Base-by-base conservation (phyloP, 1,284 basidiomycete species). In the Tilletia walkeri region DNA sequence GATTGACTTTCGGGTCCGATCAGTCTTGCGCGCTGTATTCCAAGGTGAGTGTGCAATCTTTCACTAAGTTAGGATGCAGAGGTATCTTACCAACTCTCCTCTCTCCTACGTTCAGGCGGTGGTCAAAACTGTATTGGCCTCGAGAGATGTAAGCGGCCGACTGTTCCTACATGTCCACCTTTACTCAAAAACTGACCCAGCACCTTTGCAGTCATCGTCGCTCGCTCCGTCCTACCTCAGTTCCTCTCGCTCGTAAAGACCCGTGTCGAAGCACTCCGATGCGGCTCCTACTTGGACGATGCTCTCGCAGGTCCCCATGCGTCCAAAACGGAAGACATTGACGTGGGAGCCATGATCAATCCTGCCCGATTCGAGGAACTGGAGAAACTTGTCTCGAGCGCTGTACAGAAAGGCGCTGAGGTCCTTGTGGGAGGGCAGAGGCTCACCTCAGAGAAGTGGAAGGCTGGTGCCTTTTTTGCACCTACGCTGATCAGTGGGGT, bases 91-190 rank as follows among this genome's bases (percentile, higher is more conserved):
- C 24, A 30, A 30, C 24, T 30, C 24, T 30, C 24, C 24, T 30
- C 24, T 30, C 24, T 2, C 24, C 24, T 30, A 30, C 24, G 24
- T 30, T 30, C 2, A 30, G 24, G 24, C 24, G 24, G 24, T 30
- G 95, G 95, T 18, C 95, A 98, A 85, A 98, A 98, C 83, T 99
- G 95, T 83, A 95, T 96, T 76, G 94, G 67, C 14, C 49, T 68
- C 53, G 67, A 68, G 53, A 47, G 66, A 14, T 67, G 41, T 45
- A 45, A 7, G 41, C 14, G 41, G 24, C 24, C 2, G 24, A 30
- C 14, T 45, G 1, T 45, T 45, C 41, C 41, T 14, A 7, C 41
- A 45, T 30, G 41, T 9, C 41, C 6, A 45, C 1, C 41, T 14
- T 0, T 45, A 9, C 41, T 7, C 41, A 45, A 7, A 3, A 3